These are phyloP conservation scores for Leonotis leonurus DNA, from an alignment of 257 asterid species.

Conservation along the genomic window DNA sequence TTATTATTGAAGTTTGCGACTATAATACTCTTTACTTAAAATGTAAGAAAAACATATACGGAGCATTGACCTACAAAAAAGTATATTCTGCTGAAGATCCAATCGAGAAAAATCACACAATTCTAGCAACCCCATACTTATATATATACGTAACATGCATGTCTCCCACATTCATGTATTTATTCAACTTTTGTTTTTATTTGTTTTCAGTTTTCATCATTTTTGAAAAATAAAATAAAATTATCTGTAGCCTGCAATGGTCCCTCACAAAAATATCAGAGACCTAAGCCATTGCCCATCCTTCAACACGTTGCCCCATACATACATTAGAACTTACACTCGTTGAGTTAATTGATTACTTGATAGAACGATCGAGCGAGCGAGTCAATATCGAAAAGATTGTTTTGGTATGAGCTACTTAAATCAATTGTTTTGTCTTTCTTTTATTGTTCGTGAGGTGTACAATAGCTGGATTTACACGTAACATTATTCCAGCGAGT, in stretches of 20 bases:
- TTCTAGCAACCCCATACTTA: not conserved
- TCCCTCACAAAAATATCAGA: constrained; percentile 10
- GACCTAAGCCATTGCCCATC: constrained; percentile 17
- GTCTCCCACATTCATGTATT: constrained; percentile 7
- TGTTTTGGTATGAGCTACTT: too few species aligned
- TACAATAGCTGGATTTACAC: not conserved
- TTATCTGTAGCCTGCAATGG: constrained; percentile 13
- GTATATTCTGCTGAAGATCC: not conserved
- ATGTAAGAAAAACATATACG: too few species aligned
- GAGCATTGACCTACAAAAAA: not conserved
- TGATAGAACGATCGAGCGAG: too few species aligned
- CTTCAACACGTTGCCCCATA: constrained; percentile 3
- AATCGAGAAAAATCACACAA: not conserved
- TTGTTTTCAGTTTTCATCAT: not conserved
- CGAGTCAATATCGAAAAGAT: not conserved
- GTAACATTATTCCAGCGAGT: not conserved
- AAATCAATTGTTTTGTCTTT: too few species aligned
- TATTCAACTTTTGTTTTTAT: not conserved
- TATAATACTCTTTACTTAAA: too few species aligned
- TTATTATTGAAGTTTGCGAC: too few species aligned
- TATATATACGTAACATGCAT: not conserved
- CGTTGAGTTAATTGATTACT: not conserved
- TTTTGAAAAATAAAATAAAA: not conserved
- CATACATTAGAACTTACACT: not conserved
- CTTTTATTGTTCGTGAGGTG: too few species aligned